Evolutionary conservation across 2,329 filamentous ascomycete genomes (phyloP), one percentile per base, ranked within the genome.

Genomic region (Cercospora canescens): DNA sequence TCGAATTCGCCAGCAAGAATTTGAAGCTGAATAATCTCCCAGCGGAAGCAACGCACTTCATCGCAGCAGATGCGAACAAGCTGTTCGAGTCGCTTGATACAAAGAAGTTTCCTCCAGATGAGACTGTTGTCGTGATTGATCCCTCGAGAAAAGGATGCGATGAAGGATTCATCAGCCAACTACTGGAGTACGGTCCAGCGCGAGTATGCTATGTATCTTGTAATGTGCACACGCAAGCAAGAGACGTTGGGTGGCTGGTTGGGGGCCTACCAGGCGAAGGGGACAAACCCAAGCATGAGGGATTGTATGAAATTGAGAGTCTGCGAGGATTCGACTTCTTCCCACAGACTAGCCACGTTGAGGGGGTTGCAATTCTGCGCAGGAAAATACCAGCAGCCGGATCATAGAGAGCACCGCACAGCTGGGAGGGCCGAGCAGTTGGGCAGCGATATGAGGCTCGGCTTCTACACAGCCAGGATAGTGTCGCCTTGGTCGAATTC

Each of bases 131-230:
- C n/a, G 90, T 99, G 68, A 90, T 99, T 64, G 95, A 99, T 76
- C 95, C 95, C n/a, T 94, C 95, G 6, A 87, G 95, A 50, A 99
- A 98, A 79, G 95, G 95, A 9, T 98, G 95, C 77, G 94, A 97
- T 73, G 88, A 89, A 56, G 87, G 87, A 69, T 99, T 99, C 78
- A 81, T 99, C 48, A 79, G 83, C 16, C 95, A 99, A 81, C 80
- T 99, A 74, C 81, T 97, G 62, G 79, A 82, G 6, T 97, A 92
- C 74, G 91, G 86, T 0, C 94, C 95, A 0, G 85, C 85, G 69
- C 85, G 95, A 66, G 88, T 99, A 11, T 88, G 97, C 4, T 99
- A 99, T 77, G 94, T 99, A 45, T 96, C 92, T 76, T 99, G 95
- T 75, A 99, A 99, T 75, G 95, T 99, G 70, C 95, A 99, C 77